Base-by-base conservation (phyloP, 169 alveolate genomes). In the Plasmodium fragile region DNA sequence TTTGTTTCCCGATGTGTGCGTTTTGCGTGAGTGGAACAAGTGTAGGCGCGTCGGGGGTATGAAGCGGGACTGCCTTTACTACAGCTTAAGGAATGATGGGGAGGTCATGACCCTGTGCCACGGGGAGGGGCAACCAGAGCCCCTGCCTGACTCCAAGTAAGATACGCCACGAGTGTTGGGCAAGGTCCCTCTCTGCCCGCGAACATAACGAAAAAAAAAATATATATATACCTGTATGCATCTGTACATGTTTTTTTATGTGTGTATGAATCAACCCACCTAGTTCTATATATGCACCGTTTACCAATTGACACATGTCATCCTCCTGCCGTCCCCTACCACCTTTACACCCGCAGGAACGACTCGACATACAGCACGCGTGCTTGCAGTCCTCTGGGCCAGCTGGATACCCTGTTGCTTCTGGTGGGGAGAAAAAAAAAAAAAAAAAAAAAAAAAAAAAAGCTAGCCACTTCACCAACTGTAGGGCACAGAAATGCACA, bases 361-460 rank as follows among this genome's bases (percentile, higher is more conserved):
- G 13, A 16, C 30, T 13, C 32, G 8, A 28, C 93, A 3, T 78
- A 75, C 52, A 49, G 22, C 75, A 79, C 81, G 52, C 80, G 70
- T 16, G 85, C 93, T 5, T 87, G 87, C 69, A 72, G 81, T 4
- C 93, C 93, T 13, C 72, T 87, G 77, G 72, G 69, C 45, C 93
- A 87, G 13, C n/a, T 87, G 82, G 93, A 87, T 25, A 87, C 93
- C 55, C 78, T 87, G 4, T 41, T 87, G 16, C 72, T 87, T 34
- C 55, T 87, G 39, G 87, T 87, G 3, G 4, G 43, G 22, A 43
- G 52, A 45, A 10, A 45, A 11, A 45, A 45, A 45, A 10, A 45
- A 45, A 45, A 41, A 18, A 22, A 52, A 11, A 11, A 59, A 34
- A 25, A 36, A 43, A 8, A 2, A n/a, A 3, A 43, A 28, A 16